phyloP scores from a whole-genome alignment of 441 rosid genomes.

The Codiaeum variegatum region DNA sequence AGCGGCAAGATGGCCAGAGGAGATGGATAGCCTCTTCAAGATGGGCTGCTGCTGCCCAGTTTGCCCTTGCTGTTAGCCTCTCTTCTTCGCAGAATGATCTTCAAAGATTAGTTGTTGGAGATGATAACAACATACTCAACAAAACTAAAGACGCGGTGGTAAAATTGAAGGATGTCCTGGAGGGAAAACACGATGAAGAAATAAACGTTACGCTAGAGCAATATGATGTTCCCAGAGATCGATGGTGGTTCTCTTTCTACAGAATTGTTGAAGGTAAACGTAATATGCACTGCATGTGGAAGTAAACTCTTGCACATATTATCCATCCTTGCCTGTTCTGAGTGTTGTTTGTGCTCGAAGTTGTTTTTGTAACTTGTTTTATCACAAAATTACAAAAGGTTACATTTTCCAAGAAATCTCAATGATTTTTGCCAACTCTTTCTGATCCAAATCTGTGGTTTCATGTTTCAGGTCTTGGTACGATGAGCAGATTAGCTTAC shows the following conservation, averaged over 20 bases:
- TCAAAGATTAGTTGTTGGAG: constrained; percentile 49
- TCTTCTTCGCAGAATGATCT: constrained; percentile 83
- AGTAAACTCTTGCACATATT: neutral
- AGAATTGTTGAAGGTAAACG: constrained; percentile 80
- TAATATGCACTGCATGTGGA: neutral
- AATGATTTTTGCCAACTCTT: neutral
- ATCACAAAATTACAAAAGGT: neutral
- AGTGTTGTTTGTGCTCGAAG: neutral
- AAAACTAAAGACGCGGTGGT: constrained; percentile 78
- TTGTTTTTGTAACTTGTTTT: neutral
- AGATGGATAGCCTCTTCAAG: constrained; percentile 48
- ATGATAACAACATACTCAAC: constrained; percentile 55
- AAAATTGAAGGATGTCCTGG: constrained; percentile 70
- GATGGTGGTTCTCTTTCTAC: constrained; percentile 94
- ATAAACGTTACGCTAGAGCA: constrained; percentile 57
- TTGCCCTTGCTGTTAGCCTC: constrained; percentile 48
- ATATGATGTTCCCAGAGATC: constrained; percentile 48
- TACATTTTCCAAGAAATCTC: neutral
- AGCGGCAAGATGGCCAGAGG: constrained; percentile 24
- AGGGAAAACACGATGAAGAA: constrained; percentile 68
- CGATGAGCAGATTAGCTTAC: constrained; percentile 52
- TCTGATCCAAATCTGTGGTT: constrained; percentile 10
- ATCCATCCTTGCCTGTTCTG: neutral
- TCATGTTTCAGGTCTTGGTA: constrained; percentile 44
- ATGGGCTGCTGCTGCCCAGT: constrained; percentile 53